phyloP scores from a whole-genome alignment of 2,329 filamentous ascomycete genomes.

The Xylaria sp. region DNA sequence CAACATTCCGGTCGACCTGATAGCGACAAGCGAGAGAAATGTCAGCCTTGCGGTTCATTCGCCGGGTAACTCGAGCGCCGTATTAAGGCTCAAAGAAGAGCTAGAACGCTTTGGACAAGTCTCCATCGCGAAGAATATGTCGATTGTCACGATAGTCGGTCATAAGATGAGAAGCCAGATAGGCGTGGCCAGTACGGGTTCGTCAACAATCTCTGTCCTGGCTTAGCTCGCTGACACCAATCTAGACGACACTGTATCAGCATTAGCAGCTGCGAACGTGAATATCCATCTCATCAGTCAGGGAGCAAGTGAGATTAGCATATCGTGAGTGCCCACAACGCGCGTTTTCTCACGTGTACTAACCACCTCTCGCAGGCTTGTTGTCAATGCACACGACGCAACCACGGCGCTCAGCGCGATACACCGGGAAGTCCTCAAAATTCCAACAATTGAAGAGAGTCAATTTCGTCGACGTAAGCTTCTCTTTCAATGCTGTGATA shows the following conservation, averaged over 20 bases:
- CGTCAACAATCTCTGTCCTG: constrained; percentile 1
- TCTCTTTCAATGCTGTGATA: neutral
- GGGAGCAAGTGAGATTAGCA: constrained; percentile 49
- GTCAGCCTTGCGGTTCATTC: constrained; percentile 48
- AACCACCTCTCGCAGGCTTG: constrained; percentile 36
- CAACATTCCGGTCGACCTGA: constrained; percentile 46
- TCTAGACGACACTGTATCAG: constrained; percentile 46
- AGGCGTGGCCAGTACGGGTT: constrained; percentile 46
- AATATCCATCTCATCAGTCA: constrained; percentile 49
- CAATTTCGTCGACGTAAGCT: constrained; percentile 44
- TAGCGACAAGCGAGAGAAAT: constrained; percentile 48
- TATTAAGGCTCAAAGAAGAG: constrained; percentile 45
- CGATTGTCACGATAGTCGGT: constrained; percentile 48
- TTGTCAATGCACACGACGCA: constrained; percentile 46
- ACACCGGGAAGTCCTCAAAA: constrained; percentile 48
- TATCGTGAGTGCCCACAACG: constrained; percentile 41
- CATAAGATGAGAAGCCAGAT: constrained; percentile 50
- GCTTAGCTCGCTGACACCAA: constrained; percentile 20
- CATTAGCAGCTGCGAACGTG: constrained; percentile 45
- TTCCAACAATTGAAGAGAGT: constrained; percentile 44
- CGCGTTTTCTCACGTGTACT: constrained; percentile 1
- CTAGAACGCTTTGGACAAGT: constrained; percentile 47
- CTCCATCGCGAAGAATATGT: constrained; percentile 43
- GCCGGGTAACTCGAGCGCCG: constrained; percentile 39
- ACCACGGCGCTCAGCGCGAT: constrained; percentile 48